Evolutionary conservation across 768 basidiomycete genomes (phyloP), one percentile per base, ranked within the genome.

Genomic region (Lenzites betulinus): DNA sequence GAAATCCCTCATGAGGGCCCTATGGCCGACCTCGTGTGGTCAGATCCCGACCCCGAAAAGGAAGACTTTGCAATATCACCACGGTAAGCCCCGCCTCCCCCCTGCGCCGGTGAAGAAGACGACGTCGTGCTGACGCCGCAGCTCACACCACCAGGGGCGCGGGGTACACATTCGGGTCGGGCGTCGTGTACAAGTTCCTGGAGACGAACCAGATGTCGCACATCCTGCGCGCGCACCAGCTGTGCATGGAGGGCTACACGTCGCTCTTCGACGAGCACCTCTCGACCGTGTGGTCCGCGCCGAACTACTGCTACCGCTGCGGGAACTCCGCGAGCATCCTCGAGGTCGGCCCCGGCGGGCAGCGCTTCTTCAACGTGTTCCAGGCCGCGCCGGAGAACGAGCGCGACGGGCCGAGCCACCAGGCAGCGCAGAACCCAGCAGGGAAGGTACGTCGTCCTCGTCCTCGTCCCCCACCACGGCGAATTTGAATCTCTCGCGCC

Each of bases 11-110:
- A 98, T 68, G 97, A 99, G 75, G 97, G 97, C 3, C 96, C 97
- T 26, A 98, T 99, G 95, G 96, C 96, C 13, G 97, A 99, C 82
- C 83, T 99, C 28, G 97, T 99, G 1, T 99, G 97, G 97, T 98
- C 95, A 46, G 97, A 99, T 82, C 97, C 97, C 36, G 97, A 99
- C 77, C 87, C 93, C 38, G 97, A 99, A 75, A 99, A 98, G 74
- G 97, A 98, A 74, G 97, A 98, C 70, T 99, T 98, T 72, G 96
- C 97, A 28, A 98, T 99, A 75, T 97, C 95, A 60, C 96, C 96
- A 58, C 86, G 96, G 95, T 96, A 64, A 76, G 13, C 35, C 30
- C 49, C 58, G 41, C 25, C 51, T n/a, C 42, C 47, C 64, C 53
- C 67, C 55, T 66, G 23, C 49, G 42, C 53, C 7, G 39, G 18